A percentile compares a stretch with the other conserved stretches of the same genome.
phyloP scores from a whole-genome alignment of 2,329 filamentous ascomycete genomes.

The Xylaria sp. region DNA sequence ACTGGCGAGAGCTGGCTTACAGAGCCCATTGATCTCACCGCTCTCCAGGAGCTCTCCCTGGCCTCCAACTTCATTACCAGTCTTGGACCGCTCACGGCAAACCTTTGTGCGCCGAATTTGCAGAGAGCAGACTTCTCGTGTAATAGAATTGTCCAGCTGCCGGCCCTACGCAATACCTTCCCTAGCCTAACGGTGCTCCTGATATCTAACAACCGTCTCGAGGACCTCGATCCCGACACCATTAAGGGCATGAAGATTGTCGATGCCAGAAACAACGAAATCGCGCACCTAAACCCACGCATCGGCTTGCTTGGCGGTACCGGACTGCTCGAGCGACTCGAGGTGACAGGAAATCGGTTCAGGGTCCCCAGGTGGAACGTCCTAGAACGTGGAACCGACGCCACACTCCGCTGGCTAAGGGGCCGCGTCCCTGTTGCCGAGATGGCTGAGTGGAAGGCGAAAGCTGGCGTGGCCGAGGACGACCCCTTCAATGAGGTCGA shows the following conservation, averaged over 20 bases:
- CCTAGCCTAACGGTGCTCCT: constrained; percentile 72
- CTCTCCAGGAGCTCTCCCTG: constrained; percentile 76
- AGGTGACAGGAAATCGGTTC: constrained; percentile 85
- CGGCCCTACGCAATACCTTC: constrained; percentile 67
- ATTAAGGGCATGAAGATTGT: constrained; percentile 75
- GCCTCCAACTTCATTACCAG: constrained; percentile 73
- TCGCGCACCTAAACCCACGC: constrained; percentile 77
- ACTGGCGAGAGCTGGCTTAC: constrained; percentile 66
- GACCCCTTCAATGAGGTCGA: constrained; percentile 30
- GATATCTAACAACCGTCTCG: constrained; percentile 78
- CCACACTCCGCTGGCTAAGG: constrained; percentile 78
- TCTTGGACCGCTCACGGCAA: constrained; percentile 64
- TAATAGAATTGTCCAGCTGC: constrained; percentile 77
- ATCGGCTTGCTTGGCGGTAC: constrained; percentile 74
- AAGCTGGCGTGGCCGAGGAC: constrained; percentile 43
- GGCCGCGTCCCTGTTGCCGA: constrained; percentile 70
- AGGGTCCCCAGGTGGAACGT: constrained; percentile 83
- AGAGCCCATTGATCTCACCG: constrained; percentile 69
- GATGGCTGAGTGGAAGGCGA: constrained; percentile 58
- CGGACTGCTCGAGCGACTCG: constrained; percentile 64
- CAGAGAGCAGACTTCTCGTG: constrained; percentile 79
- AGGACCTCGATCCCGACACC: constrained; percentile 70
- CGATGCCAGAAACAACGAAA: constrained; percentile 83
- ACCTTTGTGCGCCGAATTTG: constrained; percentile 74
- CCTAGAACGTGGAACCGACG: constrained; percentile 84